Evolutionary conservation across 2,329 filamentous ascomycete genomes (phyloP).

Genomic region (Penicillium carneum): DNA sequence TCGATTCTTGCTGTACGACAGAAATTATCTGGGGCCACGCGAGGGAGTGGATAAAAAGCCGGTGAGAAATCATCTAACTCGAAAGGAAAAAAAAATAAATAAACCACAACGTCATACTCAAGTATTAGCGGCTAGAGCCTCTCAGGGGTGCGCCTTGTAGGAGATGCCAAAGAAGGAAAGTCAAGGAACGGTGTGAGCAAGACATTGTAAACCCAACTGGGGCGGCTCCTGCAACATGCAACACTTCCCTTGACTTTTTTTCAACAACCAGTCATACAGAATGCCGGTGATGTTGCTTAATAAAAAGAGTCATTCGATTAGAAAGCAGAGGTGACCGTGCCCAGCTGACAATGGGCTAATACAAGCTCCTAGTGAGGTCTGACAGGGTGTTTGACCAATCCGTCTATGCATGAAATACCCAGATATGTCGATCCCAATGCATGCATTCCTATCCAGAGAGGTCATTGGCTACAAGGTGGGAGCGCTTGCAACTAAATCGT

Average conservation of each 20-base stretch:
- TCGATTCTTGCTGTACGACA: slow-evolving; percentile 28
- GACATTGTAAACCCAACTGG: slow-evolving; percentile 16
- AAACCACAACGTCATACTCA: slow-evolving; percentile 19
- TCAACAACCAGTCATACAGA: neutral
- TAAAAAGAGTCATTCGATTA: neutral
- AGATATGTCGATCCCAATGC: slow-evolving; percentile 30
- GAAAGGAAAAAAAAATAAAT: neutral
- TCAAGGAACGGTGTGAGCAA: slow-evolving; percentile 23
- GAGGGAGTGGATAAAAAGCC: slow-evolving; percentile 32
- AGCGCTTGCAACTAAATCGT: slow-evolving; percentile 7
- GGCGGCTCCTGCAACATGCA: slow-evolving; percentile 15
- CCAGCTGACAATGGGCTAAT: slow-evolving; percentile 11
- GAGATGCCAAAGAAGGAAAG: slow-evolving; percentile 15
- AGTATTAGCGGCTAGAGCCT: slow-evolving; percentile 18
- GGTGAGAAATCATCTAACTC: slow-evolving; percentile 24
- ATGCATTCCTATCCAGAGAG: slow-evolving; percentile 21
- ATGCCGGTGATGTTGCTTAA: slow-evolving; percentile 9
- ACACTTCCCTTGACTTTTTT: neutral
- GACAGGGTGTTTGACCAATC: slow-evolving; percentile 30
- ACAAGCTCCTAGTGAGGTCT: slow-evolving; percentile 6
- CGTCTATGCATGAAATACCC: slow-evolving; percentile 39
- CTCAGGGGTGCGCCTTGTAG: slow-evolving; percentile 14
- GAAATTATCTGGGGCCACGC: slow-evolving; percentile 30
- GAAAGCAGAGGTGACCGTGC: slow-evolving; percentile 4
- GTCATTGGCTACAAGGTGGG: slow-evolving; percentile 10